These are phyloP conservation scores for Alternaria postmessia DNA, from an alignment of 2,329 filamentous ascomycete genomes.

Conservation along the genomic window DNA sequence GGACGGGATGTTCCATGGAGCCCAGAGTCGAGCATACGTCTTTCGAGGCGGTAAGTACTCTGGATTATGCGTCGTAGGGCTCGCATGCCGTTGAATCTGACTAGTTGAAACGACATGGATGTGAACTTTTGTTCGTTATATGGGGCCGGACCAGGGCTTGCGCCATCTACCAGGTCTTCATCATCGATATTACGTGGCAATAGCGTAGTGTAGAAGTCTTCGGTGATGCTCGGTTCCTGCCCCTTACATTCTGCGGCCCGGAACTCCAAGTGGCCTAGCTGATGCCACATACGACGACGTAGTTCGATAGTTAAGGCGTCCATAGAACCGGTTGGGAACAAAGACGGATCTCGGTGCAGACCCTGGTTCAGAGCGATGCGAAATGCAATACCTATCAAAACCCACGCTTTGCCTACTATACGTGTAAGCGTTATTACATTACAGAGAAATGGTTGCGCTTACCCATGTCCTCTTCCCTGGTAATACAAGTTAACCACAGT, in stretches of 20 bases:
- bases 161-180: conserved; percentile 49
- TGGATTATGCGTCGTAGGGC: conserved; percentile 48
- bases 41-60: conserved; percentile 49
- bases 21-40: conserved; percentile 46
- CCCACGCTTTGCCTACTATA: conserved; percentile 47
- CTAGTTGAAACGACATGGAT: conserved; percentile 47
- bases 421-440: conserved; percentile 10
- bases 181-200: conserved; percentile 51
- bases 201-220: conserved; percentile 50
- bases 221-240: conserved; percentile 48
- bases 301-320: conserved; percentile 50
- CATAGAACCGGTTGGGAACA: conserved; percentile 48
- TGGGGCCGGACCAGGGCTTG: conserved; percentile 37
- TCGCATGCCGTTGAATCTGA: conserved; percentile 46
- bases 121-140: conserved; percentile 47
- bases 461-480: conserved; percentile 51
- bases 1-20: conserved; percentile 44
- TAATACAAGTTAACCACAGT: conserved; percentile 50
- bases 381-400: conserved; percentile 48
- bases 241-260: conserved; percentile 51
- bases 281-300: conserved; percentile 49
- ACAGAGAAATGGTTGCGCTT: conserved; percentile 9
- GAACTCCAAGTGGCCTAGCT: conserved; percentile 50
- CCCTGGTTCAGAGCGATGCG: conserved; percentile 50
- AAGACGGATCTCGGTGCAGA: conserved; percentile 49